Base-by-base conservation (phyloP, 116 monocot genomes). In the Iris pallida region DNA sequence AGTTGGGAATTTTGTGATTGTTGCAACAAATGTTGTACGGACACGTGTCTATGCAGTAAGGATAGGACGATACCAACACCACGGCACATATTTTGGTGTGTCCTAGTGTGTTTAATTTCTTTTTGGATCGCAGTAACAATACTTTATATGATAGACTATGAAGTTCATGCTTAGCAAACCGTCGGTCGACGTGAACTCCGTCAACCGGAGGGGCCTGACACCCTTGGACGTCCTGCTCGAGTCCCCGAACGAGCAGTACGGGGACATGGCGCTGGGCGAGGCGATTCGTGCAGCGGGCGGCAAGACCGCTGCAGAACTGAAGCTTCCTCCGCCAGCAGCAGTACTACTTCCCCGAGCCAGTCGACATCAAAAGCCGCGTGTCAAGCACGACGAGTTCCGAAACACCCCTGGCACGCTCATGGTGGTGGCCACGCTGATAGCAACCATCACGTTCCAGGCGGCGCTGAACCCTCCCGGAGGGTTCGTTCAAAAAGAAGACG, bases 381-480 rank as follows among this genome's bases (percentile, higher is more conserved):
- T 51, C 49, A 4, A 51, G 49, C n/a, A n/a, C n/a, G n/a, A n/a
- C n/a, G 30, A 30, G 11, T 51, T 2, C 57, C 18, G 11, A 18
- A n/a, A 18, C 5, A 57, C 57, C 8, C 57, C 13, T 0, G 7
- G 20, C 8, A 57, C 57, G 11, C 46, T 69, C 5, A 57, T 69
- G 58, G 20, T 69, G 1, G 69, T 69, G 12, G 45, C 69, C 5
- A 20, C 69, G 1, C 46, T 69, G 4, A 58, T 69, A 5, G 69
- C 69, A 15, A 69, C 58, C 0, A 43, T 69, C 18, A 69, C 69
- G 20, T 69, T 69, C 20, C 57, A 69, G 18, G 57, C 20, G 13
- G 69, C 58, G 20, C 7, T 69, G 20, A 69, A 57, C 58, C 69
- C 69, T 20, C 69, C 69, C 2, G 69, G 46, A 12, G 69, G 58